Evolutionary conservation across 2,329 filamentous ascomycete species (phyloP).

Genomic region (Colletotrichum magnum): DNA sequence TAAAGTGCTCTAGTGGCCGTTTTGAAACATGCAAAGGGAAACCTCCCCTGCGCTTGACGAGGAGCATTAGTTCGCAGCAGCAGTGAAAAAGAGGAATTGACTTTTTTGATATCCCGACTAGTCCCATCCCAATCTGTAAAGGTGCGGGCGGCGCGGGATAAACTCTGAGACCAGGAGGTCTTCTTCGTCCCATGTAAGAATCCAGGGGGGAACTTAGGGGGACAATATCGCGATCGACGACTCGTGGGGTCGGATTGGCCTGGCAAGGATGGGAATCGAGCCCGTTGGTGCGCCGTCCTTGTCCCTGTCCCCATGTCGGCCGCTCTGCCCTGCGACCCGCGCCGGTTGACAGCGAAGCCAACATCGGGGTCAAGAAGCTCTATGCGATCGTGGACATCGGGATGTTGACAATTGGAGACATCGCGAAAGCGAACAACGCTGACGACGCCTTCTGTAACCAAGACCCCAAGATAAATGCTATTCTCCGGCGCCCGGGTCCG

Average conservation of each 20-base stretch:
- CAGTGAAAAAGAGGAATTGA: conserved; percentile 7
- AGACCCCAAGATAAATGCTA: conserved; percentile 8
- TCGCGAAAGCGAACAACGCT: conserved; percentile 1
- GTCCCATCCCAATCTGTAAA: conserved; percentile 5
- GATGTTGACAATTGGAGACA: too few relatives aligned
- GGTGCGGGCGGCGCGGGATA: conserved; percentile 28
- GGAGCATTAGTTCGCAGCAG: too few relatives aligned
- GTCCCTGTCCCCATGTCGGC: neutral
- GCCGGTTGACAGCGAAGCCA: neutral
- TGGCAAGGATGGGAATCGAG: neutral
- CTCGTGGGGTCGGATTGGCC: conserved; percentile 8
- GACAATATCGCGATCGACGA: conserved; percentile 16
- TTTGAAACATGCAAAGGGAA: conserved; percentile 25
- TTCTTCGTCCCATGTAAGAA: conserved; percentile 19
- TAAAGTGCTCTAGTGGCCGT: conserved; percentile 17
- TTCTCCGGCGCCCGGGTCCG: neutral
- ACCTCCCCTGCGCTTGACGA: conserved; percentile 12
- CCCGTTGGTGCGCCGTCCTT: neutral
- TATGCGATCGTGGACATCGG: too few relatives aligned
- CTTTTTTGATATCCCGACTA: neutral
- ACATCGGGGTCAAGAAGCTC: too few relatives aligned
- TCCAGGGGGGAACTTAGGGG: too few relatives aligned
- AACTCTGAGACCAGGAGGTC: conserved; percentile 24
- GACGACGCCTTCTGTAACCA: conserved; percentile 11
- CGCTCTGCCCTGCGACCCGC: neutral